Base-by-base conservation (phyloP, 1,139 yeast genomes). In the Meyerozyma elateridarum region DNA sequence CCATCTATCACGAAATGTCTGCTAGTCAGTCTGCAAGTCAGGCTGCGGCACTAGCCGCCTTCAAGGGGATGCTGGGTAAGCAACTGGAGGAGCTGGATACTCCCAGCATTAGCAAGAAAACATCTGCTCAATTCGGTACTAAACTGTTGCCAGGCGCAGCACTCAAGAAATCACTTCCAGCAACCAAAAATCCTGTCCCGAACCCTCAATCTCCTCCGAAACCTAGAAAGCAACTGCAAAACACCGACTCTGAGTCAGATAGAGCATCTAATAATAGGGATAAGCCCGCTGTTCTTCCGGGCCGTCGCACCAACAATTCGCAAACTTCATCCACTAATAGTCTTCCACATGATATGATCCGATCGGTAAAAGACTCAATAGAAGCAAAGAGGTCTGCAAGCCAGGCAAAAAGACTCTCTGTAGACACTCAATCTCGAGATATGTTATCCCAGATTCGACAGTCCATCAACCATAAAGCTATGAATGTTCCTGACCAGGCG, bases 41-140 rank as follows among this genome's bases (percentile, higher is more conserved):
- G 6, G 52, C 52, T 8, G 52, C 52, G 14, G 52, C 52, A 15
- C 30, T 48, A 37, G 51, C 51, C 8, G 52, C 52, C 12, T 48
- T 48, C 34, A 44, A 41, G 31, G 48, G 45, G 27, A 16, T 5
- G 9, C n/a, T n/a, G n/a, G n/a, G n/a, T n/a, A n/a, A n/a, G n/a
- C n/a, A n/a, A n/a, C n/a, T n/a, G n/a, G n/a, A n/a, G n/a, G n/a
- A n/a, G n/a, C n/a, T n/a, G n/a, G n/a, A n/a, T n/a, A n/a, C n/a
- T n/a, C n/a, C n/a, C n/a, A n/a, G n/a, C n/a, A n/a, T n/a, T n/a
- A n/a, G n/a, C n/a, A n/a, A n/a, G n/a, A n/a, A n/a, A n/a, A n/a
- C n/a, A n/a, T n/a, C n/a, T n/a, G n/a, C 12, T 8, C 6, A 16
- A 22, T n/a, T n/a, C 34, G 6, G 17, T 14, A n/a, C 14, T 12